Percentiles rank a stretch among this genome's conserved stretches.
These are phyloP conservation scores for Sporodiniella umbellata DNA, from an alignment of 371 early-diverging fungal species.

Conservation along the genomic window DNA sequence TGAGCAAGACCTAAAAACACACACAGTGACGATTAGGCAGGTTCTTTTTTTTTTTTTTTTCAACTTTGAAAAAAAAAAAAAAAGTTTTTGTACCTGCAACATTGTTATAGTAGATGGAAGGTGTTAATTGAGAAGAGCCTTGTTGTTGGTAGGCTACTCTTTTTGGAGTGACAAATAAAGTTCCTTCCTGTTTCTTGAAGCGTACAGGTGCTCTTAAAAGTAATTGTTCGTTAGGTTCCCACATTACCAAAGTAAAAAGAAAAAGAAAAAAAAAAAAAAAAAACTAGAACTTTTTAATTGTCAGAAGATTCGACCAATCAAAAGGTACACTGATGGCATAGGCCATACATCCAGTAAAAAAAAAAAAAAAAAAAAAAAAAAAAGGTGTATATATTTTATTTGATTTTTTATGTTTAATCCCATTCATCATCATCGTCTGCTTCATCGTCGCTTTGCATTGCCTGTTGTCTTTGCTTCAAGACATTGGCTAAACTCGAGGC, in stretches of 20 bases:
- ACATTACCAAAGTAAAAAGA: slow-evolving; percentile 27
- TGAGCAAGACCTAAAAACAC: slow-evolving; percentile 33
- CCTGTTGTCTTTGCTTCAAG: slow-evolving; percentile 36
- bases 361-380: background rate
- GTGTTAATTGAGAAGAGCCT: slow-evolving; percentile 42
- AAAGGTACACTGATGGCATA: background rate
- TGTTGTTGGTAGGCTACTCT: slow-evolving; percentile 58
- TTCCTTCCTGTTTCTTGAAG: slow-evolving; percentile 55
- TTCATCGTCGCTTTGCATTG: slow-evolving; percentile 47
- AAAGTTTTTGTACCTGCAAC: slow-evolving; percentile 28
- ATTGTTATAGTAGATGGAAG: slow-evolving; percentile 39
- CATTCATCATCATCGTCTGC: slow-evolving; percentile 33
- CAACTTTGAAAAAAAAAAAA: background rate
- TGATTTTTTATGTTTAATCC: slow-evolving; percentile 29
- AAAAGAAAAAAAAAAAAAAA: background rate
- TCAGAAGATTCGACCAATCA: background rate
- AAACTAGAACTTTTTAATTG: background rate
- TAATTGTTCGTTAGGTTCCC: slow-evolving; percentile 60
- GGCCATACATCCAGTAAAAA: background rate
- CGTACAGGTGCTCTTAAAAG: slow-evolving; percentile 44
- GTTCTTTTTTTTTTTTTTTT: slow-evolving; percentile 1
- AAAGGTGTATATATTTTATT: no score
- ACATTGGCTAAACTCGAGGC: slow-evolving; percentile 44
- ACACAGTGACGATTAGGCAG: no score
- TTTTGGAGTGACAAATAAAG: slow-evolving; percentile 49